Evolutionary conservation across 306 rosid species (phyloP).

Genomic region (Vigna hirtella): DNA sequence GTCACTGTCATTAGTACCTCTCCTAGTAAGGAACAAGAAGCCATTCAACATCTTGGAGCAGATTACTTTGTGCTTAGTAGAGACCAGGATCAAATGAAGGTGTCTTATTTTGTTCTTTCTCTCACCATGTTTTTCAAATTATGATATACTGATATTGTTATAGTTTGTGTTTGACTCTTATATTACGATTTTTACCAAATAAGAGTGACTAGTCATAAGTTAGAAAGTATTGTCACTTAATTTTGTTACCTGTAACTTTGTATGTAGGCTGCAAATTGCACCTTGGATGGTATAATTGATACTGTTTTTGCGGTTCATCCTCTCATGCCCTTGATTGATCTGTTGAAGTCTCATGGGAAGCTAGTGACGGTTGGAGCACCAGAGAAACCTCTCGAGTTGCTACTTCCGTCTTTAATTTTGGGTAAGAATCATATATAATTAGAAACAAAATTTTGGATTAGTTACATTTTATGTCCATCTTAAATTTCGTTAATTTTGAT

Average conservation of each 20-base stretch:
- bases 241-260: no score
- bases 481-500: no score
- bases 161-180: no score
- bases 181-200: no score
- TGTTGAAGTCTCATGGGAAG: background rate
- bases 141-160: no score
- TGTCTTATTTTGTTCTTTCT: background rate
- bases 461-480: no score
- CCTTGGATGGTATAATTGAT: background rate
- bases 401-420: background rate
- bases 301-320: background rate
- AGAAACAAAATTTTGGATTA: no score
- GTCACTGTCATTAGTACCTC: slow-evolving; percentile 36
- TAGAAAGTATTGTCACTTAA: no score
- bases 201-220: no score
- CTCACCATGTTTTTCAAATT: no score
- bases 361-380: background rate
- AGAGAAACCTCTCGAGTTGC: background rate
- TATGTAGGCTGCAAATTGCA: background rate
- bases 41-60: slow-evolving; percentile 44
- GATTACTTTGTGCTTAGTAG: slow-evolving; percentile 45
- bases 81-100: slow-evolving; percentile 14
- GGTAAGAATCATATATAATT: background rate
- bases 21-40: slow-evolving; percentile 40
- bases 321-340: background rate